These are phyloP conservation scores for Anisodus acutangulus DNA, from an alignment of 257 asterid genomes.

Conservation along the genomic window DNA sequence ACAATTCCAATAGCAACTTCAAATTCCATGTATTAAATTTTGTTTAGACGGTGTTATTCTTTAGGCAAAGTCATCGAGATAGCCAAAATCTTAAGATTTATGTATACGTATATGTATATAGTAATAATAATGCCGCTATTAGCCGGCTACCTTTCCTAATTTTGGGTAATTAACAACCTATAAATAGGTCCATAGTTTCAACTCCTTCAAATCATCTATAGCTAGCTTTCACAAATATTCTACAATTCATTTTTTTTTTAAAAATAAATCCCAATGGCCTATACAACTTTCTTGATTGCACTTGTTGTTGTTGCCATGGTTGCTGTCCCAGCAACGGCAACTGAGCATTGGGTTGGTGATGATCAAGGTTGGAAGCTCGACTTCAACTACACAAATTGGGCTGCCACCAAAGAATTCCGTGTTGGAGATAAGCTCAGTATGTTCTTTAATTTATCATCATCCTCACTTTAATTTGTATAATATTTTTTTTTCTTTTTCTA, in stretches of 20 bases:
- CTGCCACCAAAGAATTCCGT: slow-evolving; percentile 35
- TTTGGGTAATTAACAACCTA: not conserved
- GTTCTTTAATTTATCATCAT: not conserved
- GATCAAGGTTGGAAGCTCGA: slow-evolving; percentile 40
- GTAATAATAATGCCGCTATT: not conserved
- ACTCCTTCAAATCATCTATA: not conserved
- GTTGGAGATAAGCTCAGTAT: slow-evolving; percentile 43
- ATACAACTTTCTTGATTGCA: slow-evolving; percentile 29
- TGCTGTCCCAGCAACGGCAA: slow-evolving; percentile 37
- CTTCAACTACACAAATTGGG: slow-evolving; percentile 43
- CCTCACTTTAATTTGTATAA: not conserved
- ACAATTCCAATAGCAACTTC: not conserved
- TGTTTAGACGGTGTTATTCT: not conserved
- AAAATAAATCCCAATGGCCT: slow-evolving; percentile 32
- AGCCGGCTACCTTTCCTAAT: not conserved
- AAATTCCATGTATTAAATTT: not conserved
- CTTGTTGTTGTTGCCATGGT: slow-evolving; percentile 28
- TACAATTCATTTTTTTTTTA: too few relatives aligned
- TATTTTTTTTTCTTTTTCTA: too few relatives aligned
- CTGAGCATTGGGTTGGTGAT: slow-evolving; percentile 48
- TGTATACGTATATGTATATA: not conserved
- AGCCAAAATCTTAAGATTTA: not conserved
- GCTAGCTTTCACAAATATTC: not conserved
- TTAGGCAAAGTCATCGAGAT: not conserved
- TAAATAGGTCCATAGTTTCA: not conserved